Evolutionary conservation across 106 monocot species (phyloP).

Genomic region (Triglochin maritima): DNA sequence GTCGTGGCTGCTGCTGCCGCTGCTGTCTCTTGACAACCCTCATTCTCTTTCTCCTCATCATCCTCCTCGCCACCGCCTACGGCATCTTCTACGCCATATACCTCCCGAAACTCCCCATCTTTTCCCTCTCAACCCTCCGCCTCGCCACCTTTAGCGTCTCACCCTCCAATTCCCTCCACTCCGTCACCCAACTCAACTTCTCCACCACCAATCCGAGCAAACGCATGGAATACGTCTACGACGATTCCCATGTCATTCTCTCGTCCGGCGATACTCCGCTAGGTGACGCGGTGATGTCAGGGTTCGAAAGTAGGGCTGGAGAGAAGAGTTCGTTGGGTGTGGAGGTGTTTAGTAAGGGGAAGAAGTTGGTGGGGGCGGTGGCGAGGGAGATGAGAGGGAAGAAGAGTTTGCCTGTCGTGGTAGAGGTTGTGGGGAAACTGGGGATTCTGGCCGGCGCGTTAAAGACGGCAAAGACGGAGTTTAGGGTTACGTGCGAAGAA

Average conservation of each 20-base stretch:
- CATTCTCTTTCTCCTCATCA: neutral
- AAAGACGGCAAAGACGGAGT: neutral
- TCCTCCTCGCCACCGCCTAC: neutral
- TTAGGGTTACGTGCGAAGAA: neutral
- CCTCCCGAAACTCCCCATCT: conserved; percentile 3
- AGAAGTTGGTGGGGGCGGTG: neutral
- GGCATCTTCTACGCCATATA: conserved; percentile 5
- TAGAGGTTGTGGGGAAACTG: neutral
- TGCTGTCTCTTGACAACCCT: neutral
- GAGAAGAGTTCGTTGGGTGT: neutral
- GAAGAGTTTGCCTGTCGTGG: neutral
- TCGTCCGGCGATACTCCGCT: neutral
- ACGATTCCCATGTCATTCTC: neutral
- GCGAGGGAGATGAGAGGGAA: neutral
- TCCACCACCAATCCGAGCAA: conserved; percentile 3
- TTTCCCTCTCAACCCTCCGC: neutral
- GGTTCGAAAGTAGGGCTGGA: neutral
- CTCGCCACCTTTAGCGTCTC: conserved; percentile 2
- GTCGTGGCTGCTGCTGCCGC: neutral
- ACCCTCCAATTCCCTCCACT: neutral
- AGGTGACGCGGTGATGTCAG: neutral
- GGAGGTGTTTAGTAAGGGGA: neutral
- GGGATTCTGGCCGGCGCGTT: conserved; percentile 1
- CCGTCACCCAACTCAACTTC: neutral
- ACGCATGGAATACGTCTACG: neutral